phyloP scores from a whole-genome alignment of 2,329 filamentous ascomycete genomes.

The Curvularia sp. region DNA sequence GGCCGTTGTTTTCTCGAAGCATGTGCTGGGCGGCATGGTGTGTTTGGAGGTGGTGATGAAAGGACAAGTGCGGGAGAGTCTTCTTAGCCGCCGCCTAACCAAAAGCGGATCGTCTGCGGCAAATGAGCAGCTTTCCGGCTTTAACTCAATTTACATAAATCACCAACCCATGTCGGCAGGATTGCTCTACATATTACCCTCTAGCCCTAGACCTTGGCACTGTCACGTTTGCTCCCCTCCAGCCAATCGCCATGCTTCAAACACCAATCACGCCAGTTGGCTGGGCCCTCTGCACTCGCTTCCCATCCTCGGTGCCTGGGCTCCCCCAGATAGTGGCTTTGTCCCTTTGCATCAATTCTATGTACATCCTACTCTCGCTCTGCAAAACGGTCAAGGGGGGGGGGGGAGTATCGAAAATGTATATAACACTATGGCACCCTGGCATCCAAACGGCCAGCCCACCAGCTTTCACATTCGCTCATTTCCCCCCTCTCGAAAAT shows the following conservation, averaged over 20 bases:
- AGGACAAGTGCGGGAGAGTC: conserved; percentile 22
- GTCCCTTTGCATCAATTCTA: conserved; percentile 31
- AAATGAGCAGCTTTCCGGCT: conserved; percentile 38
- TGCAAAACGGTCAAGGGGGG: conserved; percentile 27
- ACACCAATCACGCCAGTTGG: conserved; percentile 39
- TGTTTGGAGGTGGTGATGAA: conserved; percentile 21
- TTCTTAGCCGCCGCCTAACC: too few species aligned
- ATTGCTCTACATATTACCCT: conserved; percentile 41
- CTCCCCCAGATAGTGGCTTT: conserved; percentile 31
- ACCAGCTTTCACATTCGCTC: conserved; percentile 36
- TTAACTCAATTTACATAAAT: conserved; percentile 50
- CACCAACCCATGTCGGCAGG: conserved; percentile 33
- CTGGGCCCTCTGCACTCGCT: conserved; percentile 25
- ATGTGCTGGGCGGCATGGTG: neutral
- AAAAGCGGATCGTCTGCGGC: conserved; percentile 35
- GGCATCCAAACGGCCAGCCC: conserved; percentile 29
- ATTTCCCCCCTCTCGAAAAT: conserved; percentile 37
- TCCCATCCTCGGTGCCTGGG: conserved; percentile 39
- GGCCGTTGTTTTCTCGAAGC: too few species aligned
- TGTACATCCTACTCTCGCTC: conserved; percentile 19
- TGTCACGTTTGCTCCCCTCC: conserved; percentile 22
- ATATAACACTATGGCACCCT: conserved; percentile 34
- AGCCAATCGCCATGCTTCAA: conserved; percentile 34
- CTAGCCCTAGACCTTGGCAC: conserved; percentile 36
- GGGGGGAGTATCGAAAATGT: conserved; percentile 21